A percentile compares a stretch with the other conserved stretches of the same genome.
Conservation (phyloP, 805 yeast genomes). For the Metschnikowia shivogae region DNA sequence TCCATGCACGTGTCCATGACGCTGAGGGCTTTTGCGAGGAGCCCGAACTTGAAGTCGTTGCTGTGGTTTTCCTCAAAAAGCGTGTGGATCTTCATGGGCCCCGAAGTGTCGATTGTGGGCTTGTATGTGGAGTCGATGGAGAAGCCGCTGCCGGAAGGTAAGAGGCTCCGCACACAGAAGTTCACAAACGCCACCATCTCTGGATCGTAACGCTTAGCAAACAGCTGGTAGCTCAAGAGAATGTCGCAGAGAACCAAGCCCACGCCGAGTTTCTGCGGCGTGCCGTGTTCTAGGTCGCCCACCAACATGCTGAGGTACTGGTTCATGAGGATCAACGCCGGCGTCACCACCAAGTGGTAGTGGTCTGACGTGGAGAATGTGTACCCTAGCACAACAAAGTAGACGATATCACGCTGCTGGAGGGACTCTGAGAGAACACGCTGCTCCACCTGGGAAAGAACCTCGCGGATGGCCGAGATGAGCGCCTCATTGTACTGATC, state of each 20-base stretch:
- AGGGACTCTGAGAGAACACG: conserved; percentile 36
- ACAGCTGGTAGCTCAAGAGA: conserved; percentile 66
- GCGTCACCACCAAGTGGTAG: conserved; percentile 87
- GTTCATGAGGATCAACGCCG: conserved; percentile 67
- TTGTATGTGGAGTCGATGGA: conserved; percentile 18
- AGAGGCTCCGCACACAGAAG: conserved; percentile 42
- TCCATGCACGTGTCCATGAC: conserved; percentile 28
- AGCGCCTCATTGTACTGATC: conserved; percentile 62
- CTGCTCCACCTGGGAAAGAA: conserved; percentile 51
- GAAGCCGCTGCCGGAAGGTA: conserved; percentile 26
- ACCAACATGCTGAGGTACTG: conserved; percentile 47
- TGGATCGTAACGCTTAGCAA: conserved; percentile 79
- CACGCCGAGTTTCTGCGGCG: conserved; percentile 43
- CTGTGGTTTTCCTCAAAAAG: conserved; percentile 11
- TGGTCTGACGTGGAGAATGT: conserved; percentile 93
- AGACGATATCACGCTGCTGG: conserved; percentile 49
- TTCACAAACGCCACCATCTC: conserved; percentile 64
- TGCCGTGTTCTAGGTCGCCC: conserved; percentile 20
- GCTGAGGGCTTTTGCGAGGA: conserved; percentile 31
- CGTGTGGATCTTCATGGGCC: conserved; percentile 10
- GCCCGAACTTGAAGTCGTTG: conserved; percentile 22
- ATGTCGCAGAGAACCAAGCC: conserved; percentile 67
- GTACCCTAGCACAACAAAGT: conserved; percentile 68
- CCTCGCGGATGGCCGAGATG: conserved; percentile 57
- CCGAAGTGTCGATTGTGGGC: conserved; percentile 6